Base-by-base conservation (phyloP, 129 eudicot species). In the Dittrichia graveolens region DNA sequence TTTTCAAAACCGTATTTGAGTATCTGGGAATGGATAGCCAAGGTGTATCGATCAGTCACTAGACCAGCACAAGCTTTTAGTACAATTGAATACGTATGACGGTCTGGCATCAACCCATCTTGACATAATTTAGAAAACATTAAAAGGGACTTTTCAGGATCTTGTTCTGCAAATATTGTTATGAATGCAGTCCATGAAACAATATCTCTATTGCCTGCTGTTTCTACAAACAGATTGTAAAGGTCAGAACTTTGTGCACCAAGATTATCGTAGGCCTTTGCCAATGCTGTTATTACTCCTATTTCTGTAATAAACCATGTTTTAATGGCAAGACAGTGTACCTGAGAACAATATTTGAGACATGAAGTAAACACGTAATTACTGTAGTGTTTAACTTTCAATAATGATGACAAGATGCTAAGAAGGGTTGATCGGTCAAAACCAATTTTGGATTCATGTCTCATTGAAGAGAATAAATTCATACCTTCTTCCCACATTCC, bases 101-200 rank as follows among this genome's bases (percentile, higher is more conserved):
- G 75, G 41, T 89, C 94, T 46, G 89, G 91, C 34, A 1, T n/a
- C 6, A 59, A 74, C 45, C 81, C 87, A 58, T 81, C 91, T 76
- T 40, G 77, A 44, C 74, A 63, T 65, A 82, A 69, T 69, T 81
- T 82, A 7, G 60, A 73, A 49, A 82, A 91, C 54, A 91, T 78
- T 11, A 55, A 55, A 5, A 88, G 76, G 6, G 88, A 81, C 45
- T 79, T 63, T 46, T 72, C 83, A 2, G 97, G 97, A 42, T 86
- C 80, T 34, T 18, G 78, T 59, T 86, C 96, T 24, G 89, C 65
- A 79, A 84, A 86, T 34, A 85, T 80, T 0, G 85, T 76, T 53
- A 91, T 86, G 37, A 88, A 77, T 9, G 79, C 85, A 14, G 96
- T 91, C 97, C 97, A 91, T 14, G 86, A 78, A 62, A 91, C 87